phyloP scores from a whole-genome alignment of 2,329 filamentous ascomycete species.

The Colletotrichum godetiae region DNA sequence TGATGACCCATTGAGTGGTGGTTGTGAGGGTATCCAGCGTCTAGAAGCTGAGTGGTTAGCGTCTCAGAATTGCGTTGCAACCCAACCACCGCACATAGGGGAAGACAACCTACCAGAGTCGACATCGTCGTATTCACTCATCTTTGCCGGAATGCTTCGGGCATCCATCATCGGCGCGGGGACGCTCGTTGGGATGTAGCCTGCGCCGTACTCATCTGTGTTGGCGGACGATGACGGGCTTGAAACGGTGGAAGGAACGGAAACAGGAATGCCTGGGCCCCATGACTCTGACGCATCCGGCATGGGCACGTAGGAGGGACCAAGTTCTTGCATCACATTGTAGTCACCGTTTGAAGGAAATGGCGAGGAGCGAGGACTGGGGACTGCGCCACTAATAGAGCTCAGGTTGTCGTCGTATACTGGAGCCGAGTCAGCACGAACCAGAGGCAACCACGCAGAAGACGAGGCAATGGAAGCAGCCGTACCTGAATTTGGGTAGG shows the following conservation, averaged over 20 bases:
- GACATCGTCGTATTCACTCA: constrained; percentile 51
- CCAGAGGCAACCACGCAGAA: constrained; percentile 32
- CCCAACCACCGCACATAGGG: constrained; percentile 27
- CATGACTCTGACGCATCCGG: constrained; percentile 59
- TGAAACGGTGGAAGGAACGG: constrained; percentile 60
- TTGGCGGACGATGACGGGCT: constrained; percentile 62
- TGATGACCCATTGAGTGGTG: constrained; percentile 38
- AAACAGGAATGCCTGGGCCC: constrained; percentile 55
- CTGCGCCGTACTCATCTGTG: constrained; percentile 58
- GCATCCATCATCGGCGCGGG: constrained; percentile 56
- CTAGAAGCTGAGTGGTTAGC: constrained; percentile 44
- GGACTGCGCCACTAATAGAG: constrained; percentile 50
- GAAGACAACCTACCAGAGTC: constrained; percentile 36
- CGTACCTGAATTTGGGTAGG: constrained; percentile 56
- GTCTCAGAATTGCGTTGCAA: constrained; percentile 39
- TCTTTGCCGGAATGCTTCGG: constrained; percentile 49
- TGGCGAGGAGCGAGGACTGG: constrained; percentile 57
- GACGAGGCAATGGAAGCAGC: constrained; percentile 34
- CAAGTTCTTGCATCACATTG: constrained; percentile 54
- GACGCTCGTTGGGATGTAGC: constrained; percentile 62
- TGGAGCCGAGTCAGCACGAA: constrained; percentile 40
- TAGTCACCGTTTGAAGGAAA: constrained; percentile 57
- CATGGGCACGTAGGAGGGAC: constrained; percentile 51
- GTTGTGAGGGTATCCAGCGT: constrained; percentile 47
- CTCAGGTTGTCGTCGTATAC: constrained; percentile 56